Conservation (phyloP, 2,329 filamentous ascomycete genomes). For the Cladophialophora yegresii region DNA sequence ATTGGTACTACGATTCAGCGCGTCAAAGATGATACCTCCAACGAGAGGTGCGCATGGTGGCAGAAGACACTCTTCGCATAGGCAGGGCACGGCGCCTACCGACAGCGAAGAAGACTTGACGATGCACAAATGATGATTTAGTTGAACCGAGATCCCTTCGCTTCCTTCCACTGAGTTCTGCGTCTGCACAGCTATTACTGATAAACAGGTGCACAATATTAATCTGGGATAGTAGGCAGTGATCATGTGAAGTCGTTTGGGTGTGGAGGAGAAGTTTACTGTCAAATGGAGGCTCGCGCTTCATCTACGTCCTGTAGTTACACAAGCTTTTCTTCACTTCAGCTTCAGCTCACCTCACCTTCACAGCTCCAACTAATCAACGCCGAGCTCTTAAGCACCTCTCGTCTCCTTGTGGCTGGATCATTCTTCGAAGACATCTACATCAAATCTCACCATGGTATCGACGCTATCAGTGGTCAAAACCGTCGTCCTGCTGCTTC, state of each 20-base stretch:
- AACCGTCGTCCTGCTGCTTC: neutral
- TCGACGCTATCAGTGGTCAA: neutral
- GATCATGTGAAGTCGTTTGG: neutral
- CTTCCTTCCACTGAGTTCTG: neutral
- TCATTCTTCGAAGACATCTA: neutral
- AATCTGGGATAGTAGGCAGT: neutral
- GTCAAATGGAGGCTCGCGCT: neutral
- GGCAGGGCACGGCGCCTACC: neutral
- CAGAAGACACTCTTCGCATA: constrained; percentile 49
- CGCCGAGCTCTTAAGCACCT: neutral
- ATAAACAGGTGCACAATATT: neutral
- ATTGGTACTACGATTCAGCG: constrained; percentile 48
- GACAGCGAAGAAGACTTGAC: neutral
- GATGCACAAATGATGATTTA: neutral
- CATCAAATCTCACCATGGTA: neutral
- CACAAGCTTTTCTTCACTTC: neutral
- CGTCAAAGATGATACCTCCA: constrained; percentile 49
- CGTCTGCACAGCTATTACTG: neutral
- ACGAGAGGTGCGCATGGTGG: constrained; percentile 48
- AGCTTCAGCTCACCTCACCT: neutral
- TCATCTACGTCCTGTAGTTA: neutral
- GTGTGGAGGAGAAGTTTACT: neutral
- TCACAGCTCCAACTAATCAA: neutral
- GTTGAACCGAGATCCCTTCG: neutral
- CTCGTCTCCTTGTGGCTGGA: neutral